Evolutionary conservation across 116 monocot genomes (phyloP).

Genomic region (Iris pallida): DNA sequence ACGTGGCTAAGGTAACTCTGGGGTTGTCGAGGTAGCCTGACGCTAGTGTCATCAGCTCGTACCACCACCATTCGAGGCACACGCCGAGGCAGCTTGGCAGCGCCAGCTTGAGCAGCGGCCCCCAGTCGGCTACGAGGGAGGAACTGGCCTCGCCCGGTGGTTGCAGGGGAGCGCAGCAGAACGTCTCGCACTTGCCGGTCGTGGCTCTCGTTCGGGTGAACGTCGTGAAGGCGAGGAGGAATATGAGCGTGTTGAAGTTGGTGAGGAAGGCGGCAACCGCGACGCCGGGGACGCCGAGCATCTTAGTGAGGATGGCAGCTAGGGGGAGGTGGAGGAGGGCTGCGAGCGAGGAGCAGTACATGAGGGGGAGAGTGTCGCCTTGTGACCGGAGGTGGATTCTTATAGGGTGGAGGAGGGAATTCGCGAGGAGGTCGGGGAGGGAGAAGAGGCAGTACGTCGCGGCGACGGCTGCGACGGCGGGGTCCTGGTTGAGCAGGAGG

Average conservation of each 20-base stretch:
- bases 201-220: not conserved
- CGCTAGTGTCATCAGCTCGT: slow-evolving; percentile 54
- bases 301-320: slow-evolving; percentile 25
- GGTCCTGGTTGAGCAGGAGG: slow-evolving; percentile 36
- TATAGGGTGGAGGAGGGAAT: slow-evolving; percentile 50
- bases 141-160: too few species aligned
- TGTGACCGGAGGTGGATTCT: slow-evolving; percentile 43
- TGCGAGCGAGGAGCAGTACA: slow-evolving; percentile 44
- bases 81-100: slow-evolving; percentile 51
- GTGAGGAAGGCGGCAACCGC: slow-evolving; percentile 34
- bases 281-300: slow-evolving; percentile 46
- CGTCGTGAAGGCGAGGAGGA: slow-evolving; percentile 23
- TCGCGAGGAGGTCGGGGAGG: slow-evolving; percentile 47
- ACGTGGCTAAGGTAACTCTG: slow-evolving; percentile 26
- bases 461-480: slow-evolving; percentile 36
- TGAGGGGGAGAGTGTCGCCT: slow-evolving; percentile 23
- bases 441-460: slow-evolving; percentile 36
- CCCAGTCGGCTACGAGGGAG: slow-evolving; percentile 25
- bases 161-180: not conserved
- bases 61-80: slow-evolving; percentile 74
- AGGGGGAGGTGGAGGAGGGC: slow-evolving; percentile 43
- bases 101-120: slow-evolving; percentile 31
- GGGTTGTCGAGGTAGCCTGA: slow-evolving; percentile 51
- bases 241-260: slow-evolving; percentile 41
- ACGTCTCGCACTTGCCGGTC: not conserved